Base-by-base conservation (phyloP, 768 basidiomycete genomes). In the Lentinula sp. region DNA sequence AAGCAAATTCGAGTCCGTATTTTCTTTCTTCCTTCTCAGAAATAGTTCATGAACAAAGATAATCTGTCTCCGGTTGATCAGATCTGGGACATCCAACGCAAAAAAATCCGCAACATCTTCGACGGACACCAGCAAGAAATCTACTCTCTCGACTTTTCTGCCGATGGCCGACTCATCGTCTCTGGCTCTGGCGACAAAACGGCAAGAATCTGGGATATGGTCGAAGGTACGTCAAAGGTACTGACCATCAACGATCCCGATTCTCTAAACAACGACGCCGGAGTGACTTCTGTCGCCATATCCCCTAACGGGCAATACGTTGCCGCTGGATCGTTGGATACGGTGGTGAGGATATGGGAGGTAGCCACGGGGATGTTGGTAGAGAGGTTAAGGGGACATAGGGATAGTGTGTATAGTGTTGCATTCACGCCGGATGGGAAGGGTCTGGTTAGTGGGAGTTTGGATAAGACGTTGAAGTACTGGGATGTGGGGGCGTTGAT, bases 341-440 rank as follows among this genome's bases (percentile, higher is more conserved):
- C 85, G 1, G 80, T 90, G 48, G 87, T 93, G 60, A 80, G 89
- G 53, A 87, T 93, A 18, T 93, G 91, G 89, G 89, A 93, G 63
- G 84, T 90, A 53, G 67, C 72, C 31, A 85, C 80, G 0, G 89
- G 87, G 13, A 67, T 74, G 49, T 75, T 94, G n/a, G 77, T 93
- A 6, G 91, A 91, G 70, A 77, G 86, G 31, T 75, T 95, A 60
- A 75, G 82, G 49, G 93, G 93, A 0, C 93, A 95, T 70, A 80
- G 80, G 59, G 91, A 95, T 68, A 89, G 87, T 57, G 93, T 95
- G 48, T 95, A 94, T 71, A 88, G 88, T 53, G 82, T 95, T 3
- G 93, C 91, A 32, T 99, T 98, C 74, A 93, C 92, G 1, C 94
- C 93, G 0, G 95, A 97, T 68, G 94, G 94, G 23, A 87, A 86